Evolutionary conservation across 345 rosid species (phyloP), one percentile per base, ranked within the genome.

Genomic region (Nephelium lappaceum): DNA sequence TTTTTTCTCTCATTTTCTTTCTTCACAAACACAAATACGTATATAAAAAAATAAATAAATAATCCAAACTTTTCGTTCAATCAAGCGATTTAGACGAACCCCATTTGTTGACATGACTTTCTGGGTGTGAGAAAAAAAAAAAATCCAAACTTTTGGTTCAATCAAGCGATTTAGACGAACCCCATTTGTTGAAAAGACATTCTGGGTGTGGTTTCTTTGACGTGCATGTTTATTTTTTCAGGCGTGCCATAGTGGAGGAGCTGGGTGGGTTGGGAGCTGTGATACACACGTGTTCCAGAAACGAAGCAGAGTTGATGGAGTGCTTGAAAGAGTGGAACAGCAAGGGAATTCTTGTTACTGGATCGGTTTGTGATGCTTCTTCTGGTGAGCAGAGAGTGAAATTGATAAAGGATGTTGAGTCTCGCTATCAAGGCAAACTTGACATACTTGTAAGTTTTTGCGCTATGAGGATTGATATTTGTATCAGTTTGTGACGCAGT

Each of bases 241-340:
- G 98, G 85, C 83, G 82, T 63, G 93, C 94, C 8, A 78, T 86
- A 0, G 98, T 94, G 78, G 95, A 87, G 84, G 98, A 94, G 51
- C 87, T 94, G 23, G 91, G 89, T 18, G 88, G 84, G 80, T 85
- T 94, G 21, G 97, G 98, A 5, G 98, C 98, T 4, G 67, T 42
- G 4, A 88, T 92, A 55, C 89, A 92, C 80, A 94, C 97, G 0
- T 94, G 98, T 83, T 92, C 98, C 49, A 87, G 97, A 83, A 89
- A 89, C 79, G 87, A 88, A 67, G 82, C 81, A 38, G 95, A 94
- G 90, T 84, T 94, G 6, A 80, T 75, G 3, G 47, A 80, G 83
- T 84, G 93, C 80, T 84, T 94, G 78, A 79, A 84, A 74, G 87
- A 89, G 58, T 92, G 93, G 95, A 81, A 82, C 67, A 76, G 74